Conservation (phyloP, 371 early-diverging fungal species). For the Mucor indicus region DNA sequence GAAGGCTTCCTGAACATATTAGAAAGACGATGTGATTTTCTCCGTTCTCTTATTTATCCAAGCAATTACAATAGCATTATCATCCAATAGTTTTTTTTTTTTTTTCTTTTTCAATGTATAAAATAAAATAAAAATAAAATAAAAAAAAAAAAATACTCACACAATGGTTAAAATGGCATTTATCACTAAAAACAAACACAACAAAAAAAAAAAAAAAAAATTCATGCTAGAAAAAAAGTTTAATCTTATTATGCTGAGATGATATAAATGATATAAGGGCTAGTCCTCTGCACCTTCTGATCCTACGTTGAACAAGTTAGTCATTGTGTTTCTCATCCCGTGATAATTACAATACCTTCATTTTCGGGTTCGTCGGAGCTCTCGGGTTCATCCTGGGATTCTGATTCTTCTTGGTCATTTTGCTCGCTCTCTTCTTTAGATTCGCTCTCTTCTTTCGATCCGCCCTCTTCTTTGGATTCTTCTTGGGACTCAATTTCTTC, state of each 20-base stretch:
- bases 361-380: constrained; percentile 2
- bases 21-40: constrained; percentile 26
- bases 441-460: constrained; percentile 6
- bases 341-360: too few relatives aligned
- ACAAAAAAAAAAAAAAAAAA: background rate
- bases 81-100: background rate
- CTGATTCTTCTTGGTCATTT: constrained; percentile 9
- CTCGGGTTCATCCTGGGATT: constrained; percentile 1
- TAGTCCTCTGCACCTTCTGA: too few relatives aligned
- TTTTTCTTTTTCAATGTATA: background rate
- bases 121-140: background rate
- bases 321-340: too few relatives aligned
- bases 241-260: too few relatives aligned
- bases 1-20: constrained; percentile 20
- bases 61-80: constrained; percentile 1
- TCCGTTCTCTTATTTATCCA: constrained; percentile 20
- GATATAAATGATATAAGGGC: too few relatives aligned
- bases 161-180: too few relatives aligned
- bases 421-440: background rate
- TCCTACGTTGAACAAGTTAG: too few relatives aligned
- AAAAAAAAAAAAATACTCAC: background rate
- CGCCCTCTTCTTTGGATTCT: constrained; percentile 1
- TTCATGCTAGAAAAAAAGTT: background rate
- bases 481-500: constrained; percentile 4
- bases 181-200: too few relatives aligned